A percentile compares a stretch with the other conserved stretches of the same genome.
These are phyloP conservation scores for Corchorus olitorius DNA, from an alignment of 345 rosid genomes.

Conservation along the genomic window DNA sequence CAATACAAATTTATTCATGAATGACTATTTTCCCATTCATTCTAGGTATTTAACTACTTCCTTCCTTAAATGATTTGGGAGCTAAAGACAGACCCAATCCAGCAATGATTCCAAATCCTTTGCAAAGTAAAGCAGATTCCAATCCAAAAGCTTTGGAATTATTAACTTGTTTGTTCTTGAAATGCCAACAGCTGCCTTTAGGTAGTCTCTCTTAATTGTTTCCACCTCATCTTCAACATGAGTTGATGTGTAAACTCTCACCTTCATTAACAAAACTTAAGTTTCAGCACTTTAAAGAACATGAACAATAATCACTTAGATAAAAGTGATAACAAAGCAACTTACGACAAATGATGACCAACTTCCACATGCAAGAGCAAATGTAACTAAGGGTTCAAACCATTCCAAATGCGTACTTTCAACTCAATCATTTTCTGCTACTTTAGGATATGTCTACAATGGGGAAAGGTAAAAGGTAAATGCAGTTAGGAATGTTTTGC, in stretches of 20 bases:
- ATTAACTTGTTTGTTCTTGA: conserved; percentile 66
- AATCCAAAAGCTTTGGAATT: conserved; percentile 84
- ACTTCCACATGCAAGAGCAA: conserved; percentile 91
- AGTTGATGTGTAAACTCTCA: conserved; percentile 76
- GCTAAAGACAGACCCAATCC: conserved; percentile 83
- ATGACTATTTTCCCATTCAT: conserved; percentile 45
- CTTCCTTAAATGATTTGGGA: conserved; percentile 62
- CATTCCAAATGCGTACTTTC: conserved; percentile 74
- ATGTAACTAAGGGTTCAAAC: conserved; percentile 89
- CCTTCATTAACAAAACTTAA: conserved; percentile 40
- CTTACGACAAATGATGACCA: conserved; percentile 95
- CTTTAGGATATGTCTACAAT: conserved; percentile 64
- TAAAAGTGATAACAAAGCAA: conserved; percentile 16
- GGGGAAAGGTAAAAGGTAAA: neutral
- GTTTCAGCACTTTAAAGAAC: neutral
- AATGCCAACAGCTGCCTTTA: conserved; percentile 77
- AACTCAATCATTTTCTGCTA: conserved; percentile 66
- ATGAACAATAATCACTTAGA: neutral
- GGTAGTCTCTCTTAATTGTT: conserved; percentile 75
- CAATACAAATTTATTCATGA: too few species aligned
- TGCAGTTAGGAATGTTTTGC: neutral
- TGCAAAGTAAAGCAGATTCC: conserved; percentile 84
- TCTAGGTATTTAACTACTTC: conserved; percentile 61
- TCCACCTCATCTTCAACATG: conserved; percentile 78
- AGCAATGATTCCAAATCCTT: conserved; percentile 83